These are phyloP conservation scores for Nicotiana tomentosiformis DNA, from an alignment of 257 asterid species.

Conservation along the genomic window DNA sequence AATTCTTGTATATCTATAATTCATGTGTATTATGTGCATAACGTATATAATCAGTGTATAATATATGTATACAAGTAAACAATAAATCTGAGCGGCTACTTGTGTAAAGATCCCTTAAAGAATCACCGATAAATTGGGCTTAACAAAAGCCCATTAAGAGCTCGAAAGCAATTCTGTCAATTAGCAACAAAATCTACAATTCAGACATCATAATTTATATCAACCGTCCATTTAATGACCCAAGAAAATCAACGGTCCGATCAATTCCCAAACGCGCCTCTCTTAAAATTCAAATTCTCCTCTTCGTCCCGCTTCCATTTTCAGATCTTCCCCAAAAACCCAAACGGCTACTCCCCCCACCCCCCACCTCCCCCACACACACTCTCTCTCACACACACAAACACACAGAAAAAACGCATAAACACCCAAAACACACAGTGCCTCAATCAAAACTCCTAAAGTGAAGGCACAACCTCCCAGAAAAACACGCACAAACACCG, in stretches of 20 bases:
- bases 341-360: background rate
- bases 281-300: constrained; percentile 30
- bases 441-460: background rate
- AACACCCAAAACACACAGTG: constrained; percentile 7
- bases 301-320: constrained; percentile 36
- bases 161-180: background rate
- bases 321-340: constrained; percentile 20
- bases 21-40: too few species aligned
- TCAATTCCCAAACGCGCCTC: constrained; percentile 25
- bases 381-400: background rate
- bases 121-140: background rate
- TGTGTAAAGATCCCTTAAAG: too few species aligned
- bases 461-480: background rate
- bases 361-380: background rate
- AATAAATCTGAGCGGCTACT: too few species aligned
- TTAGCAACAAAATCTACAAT: background rate
- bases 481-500: background rate
- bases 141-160: background rate
- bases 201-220: constrained; percentile 6
- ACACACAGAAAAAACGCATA: background rate
- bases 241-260: constrained; percentile 19
- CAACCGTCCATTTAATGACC: background rate
- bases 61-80: too few species aligned
- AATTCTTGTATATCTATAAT: too few species aligned
- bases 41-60: too few species aligned